Base-by-base conservation (phyloP, 257 asterid species). In the Avicennia marina region DNA sequence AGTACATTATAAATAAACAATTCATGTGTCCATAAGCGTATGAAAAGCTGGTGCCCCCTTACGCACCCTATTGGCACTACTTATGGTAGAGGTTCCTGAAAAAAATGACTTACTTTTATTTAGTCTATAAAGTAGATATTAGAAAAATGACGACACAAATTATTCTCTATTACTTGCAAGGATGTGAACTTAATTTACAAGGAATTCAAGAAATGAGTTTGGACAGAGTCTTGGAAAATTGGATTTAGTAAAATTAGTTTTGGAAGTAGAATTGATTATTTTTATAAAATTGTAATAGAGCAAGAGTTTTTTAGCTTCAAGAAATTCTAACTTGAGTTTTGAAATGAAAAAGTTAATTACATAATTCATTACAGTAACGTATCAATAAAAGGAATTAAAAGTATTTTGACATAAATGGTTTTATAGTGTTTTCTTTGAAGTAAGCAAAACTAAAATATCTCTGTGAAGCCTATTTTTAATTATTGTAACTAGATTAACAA, bases 51-150 rank as follows among this genome's bases (percentile, higher is more conserved):
- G 41, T 58, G 63, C 58, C 64, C 40, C 55, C 62, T 20, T 69
- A 52, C 44, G 71, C 67, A 53, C 66, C 71, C 64, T 26, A 44
- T 38, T 44, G 53, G 19, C 63, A 36, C 67, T 51, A 58, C 70
- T 62, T 25, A 19, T 48, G 44, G 27, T 48, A 48, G 39, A 45
- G 55, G 38, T 43, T 41, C 33, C 33, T 50, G 33, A 52, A 66
- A 59, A 20, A 2, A 10, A 47, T 50, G 22, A 42, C 25, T 11
- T 32, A 20, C 26, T 58, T 51, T 51, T 13, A 36, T 20, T 39
- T 40, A 0, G 38, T 45, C 2, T n/a, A 12, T 20, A 52, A 13
- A 7, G 3, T 15, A 24, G 53, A 10, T 31, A 40, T 9, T 36
- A 33, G 49, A 41, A 24, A n/a, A 29, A 16, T 60, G 2, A 11